Conservation (phyloP, 441 rosid genomes). For the Mallotus japonicus region DNA sequence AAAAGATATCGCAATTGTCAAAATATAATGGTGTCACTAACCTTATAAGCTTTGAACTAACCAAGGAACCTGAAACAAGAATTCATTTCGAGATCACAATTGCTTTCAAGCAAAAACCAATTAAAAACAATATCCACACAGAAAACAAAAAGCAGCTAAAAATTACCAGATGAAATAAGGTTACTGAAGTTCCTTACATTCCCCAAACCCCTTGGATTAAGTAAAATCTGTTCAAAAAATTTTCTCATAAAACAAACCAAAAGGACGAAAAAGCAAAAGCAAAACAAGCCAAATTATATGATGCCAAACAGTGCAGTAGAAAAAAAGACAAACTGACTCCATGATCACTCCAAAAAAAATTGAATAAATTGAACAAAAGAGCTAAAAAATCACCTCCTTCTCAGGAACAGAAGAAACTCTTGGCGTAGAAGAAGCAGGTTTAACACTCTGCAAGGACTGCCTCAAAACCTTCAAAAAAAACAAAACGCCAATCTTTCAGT, state of each 20-base stretch:
- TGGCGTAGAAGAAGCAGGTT: conserved; percentile 40
- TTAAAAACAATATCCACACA: neutral
- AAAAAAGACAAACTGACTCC: neutral
- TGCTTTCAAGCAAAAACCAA: neutral
- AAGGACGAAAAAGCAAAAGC: neutral
- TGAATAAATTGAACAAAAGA: neutral
- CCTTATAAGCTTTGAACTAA: conserved; percentile 43
- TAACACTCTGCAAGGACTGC: conserved; percentile 39
- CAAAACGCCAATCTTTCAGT: neutral
- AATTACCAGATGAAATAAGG: conserved; percentile 53
- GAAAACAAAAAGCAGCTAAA: neutral
- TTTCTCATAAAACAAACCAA: neutral
- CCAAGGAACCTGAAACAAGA: conserved; percentile 45
- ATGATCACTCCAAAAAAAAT: neutral
- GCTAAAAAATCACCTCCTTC: conserved; percentile 34
- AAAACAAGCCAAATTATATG: neutral
- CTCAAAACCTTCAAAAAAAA: conserved; percentile 39
- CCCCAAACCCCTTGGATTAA: conserved; percentile 40
- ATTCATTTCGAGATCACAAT: neutral
- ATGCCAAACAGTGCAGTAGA: neutral
- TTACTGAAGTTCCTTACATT: conserved; percentile 44
- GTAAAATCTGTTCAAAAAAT: conserved; percentile 37
- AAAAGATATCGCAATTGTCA: conserved; percentile 1
- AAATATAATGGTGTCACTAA: conserved; percentile 27
- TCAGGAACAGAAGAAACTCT: conserved; percentile 44